These are phyloP conservation scores for Lachnellula arida DNA, from an alignment of 2,329 filamentous ascomycete genomes.

Conservation along the genomic window DNA sequence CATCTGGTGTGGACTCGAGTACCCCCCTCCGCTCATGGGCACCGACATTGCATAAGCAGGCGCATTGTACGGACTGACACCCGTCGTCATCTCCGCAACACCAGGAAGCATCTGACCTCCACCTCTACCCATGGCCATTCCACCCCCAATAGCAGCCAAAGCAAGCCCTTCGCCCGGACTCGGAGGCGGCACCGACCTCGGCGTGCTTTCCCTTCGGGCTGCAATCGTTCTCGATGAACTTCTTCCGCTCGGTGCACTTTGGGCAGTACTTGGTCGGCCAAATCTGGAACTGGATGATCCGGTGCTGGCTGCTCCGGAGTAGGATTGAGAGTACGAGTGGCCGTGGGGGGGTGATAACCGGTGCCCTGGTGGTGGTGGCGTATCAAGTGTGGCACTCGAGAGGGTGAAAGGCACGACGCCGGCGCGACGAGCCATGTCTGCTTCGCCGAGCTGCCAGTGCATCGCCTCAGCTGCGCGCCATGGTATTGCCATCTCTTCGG, in stretches of 20 bases:
- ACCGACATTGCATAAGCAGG: slow-evolving; percentile 45
- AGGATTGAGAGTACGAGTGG: slow-evolving; percentile 27
- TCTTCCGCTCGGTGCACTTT: slow-evolving; percentile 10
- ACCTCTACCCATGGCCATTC: slow-evolving; percentile 22
- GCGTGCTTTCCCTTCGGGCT: slow-evolving; percentile 32
- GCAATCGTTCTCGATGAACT: slow-evolving; percentile 25
- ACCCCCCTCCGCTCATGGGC: slow-evolving; percentile 22
- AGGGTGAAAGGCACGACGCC: slow-evolving; percentile 83
- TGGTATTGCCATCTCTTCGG: slow-evolving; percentile 89
- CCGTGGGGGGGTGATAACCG: slow-evolving; percentile 39
- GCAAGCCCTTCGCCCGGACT: slow-evolving; percentile 35
- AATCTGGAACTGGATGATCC: slow-evolving; percentile 18
- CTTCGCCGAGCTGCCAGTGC: slow-evolving; percentile 95
- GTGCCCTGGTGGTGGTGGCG: slow-evolving; percentile 33
- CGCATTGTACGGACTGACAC: slow-evolving; percentile 56
- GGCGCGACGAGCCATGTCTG: slow-evolving; percentile 88
- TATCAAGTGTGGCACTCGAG: slow-evolving; percentile 51
- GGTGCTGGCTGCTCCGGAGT: slow-evolving; percentile 17
- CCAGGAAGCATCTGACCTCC: slow-evolving; percentile 46
- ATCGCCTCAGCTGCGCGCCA: slow-evolving; percentile 96
- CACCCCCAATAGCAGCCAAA: slow-evolving; percentile 28
- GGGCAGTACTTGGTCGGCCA: slow-evolving; percentile 22
- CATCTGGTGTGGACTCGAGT: slow-evolving; percentile 40
- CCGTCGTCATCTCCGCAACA: slow-evolving; percentile 59
- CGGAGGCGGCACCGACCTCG: slow-evolving; percentile 33